phyloP scores from a whole-genome alignment of 345 rosid species.

The Populus alba region DNA sequence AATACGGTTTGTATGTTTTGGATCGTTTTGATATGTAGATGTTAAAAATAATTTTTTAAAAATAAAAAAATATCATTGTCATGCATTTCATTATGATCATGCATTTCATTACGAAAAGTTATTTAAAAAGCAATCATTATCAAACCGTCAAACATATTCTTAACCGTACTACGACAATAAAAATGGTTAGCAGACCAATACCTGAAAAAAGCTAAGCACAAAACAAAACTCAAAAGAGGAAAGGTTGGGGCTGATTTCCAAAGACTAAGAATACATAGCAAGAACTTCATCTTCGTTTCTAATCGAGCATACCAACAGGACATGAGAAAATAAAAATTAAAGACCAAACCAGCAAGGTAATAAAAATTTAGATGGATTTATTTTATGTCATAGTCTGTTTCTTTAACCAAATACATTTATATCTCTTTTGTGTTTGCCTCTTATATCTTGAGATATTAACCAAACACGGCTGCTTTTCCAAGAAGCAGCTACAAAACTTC shows the following conservation, averaged over 20 bases:
- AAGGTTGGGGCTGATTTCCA: neutral
- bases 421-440: no score
- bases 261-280: neutral
- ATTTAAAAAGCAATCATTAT: no score
- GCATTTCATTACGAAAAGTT: no score
- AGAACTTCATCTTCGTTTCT: neutral
- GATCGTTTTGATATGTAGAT: no score
- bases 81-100: no score
- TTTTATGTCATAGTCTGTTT: no score
- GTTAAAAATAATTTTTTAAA: no score
- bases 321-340: neutral
- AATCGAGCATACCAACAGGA: neutral
- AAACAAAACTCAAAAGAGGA: neutral
- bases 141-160: no score
- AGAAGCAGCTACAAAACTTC: neutral
- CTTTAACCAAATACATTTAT: no score
- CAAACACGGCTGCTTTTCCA: neutral
- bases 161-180: neutral
- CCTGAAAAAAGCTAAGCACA: neutral
- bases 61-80: no score
- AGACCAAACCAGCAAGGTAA: neutral
- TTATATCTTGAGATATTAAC: no score
- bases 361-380: neutral
- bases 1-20: no score
- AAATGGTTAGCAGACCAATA: neutral